phyloP scores from a whole-genome alignment of 176 grass and related monocot genomes.

The Microstegium vimineum region DNA sequence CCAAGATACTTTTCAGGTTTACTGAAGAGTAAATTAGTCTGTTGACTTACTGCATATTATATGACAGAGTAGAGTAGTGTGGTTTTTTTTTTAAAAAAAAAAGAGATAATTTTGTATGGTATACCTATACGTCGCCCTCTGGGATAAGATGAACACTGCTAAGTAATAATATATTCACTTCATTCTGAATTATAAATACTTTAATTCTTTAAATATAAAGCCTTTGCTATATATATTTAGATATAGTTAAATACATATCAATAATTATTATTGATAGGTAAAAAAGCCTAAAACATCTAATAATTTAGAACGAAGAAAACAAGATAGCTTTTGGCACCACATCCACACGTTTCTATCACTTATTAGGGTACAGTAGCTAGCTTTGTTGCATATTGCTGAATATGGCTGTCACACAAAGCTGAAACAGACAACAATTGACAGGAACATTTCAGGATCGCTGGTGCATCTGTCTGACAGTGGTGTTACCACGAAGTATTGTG shows the following conservation, averaged over 20 bases:
- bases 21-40: background rate
- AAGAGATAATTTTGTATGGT: no score
- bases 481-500: background rate
- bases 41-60: background rate
- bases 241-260: background rate
- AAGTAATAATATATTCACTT: no score
- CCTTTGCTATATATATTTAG: background rate
- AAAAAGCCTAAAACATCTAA: no score
- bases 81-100: no score
- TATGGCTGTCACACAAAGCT: background rate
- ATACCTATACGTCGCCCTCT: background rate
- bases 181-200: background rate
- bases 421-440: background rate
- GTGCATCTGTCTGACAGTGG: background rate
- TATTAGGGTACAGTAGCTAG: background rate
- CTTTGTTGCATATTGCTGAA: background rate
- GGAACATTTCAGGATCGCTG: background rate
- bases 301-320: background rate
- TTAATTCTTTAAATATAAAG: background rate
- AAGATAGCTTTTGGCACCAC: background rate
- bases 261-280: no score
- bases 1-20: background rate
- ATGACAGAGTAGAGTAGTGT: background rate
- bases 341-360: background rate
- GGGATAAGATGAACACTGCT: background rate